Base-by-base conservation (phyloP, 2,329 filamentous ascomycete genomes). In the Monilinia laxa region DNA sequence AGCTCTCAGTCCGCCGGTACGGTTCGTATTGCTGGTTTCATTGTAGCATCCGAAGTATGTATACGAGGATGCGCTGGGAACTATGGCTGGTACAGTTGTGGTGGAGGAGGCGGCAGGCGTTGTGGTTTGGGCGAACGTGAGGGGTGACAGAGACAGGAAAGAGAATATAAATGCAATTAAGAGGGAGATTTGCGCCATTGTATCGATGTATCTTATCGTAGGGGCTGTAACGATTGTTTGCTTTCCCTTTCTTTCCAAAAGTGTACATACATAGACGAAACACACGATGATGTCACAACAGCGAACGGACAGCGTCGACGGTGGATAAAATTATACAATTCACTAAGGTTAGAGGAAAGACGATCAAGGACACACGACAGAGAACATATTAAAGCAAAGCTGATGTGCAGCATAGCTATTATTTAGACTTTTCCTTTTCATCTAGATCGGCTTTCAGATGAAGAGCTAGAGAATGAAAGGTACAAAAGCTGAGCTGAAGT, bases 41-140 rank as follows among this genome's bases (percentile, higher is more conserved):
- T 60, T 65, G 47, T 65, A 65, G 6, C 63, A 65, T 1, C 63
- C 63, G 1, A 65, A 7, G 16, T 65, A 65, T 18, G 31, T 60
- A 18, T 65, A 65, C 6, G 47, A 38, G 2, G 42, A 59, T 60
- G 63, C 47, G 25, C 45, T 45, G 10, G 54, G 54, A 2, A 60
- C 25, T 4, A 52, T 60, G 20, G 38, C n/a, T n/a, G 55, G 35
- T 11, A 23, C 35, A 10, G 31, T 14, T 25, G 45, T 60, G n/a
- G 58, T 38, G 25, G 57, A 11, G 55, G 38, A 5, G 1, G 57
- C 1, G 14, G 58, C 5, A 1, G 45, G 18, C 12, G 45, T 60
- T 9, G 28, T 23, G 3, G 28, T 20, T 51, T 51, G 58, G 14
- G 58, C 58, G 45, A 38, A 23, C 18, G 58, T 40, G 58, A 51